Conservation (phyloP, 2,329 filamentous ascomycete species). For the Sarocladium brachiariae region DNA sequence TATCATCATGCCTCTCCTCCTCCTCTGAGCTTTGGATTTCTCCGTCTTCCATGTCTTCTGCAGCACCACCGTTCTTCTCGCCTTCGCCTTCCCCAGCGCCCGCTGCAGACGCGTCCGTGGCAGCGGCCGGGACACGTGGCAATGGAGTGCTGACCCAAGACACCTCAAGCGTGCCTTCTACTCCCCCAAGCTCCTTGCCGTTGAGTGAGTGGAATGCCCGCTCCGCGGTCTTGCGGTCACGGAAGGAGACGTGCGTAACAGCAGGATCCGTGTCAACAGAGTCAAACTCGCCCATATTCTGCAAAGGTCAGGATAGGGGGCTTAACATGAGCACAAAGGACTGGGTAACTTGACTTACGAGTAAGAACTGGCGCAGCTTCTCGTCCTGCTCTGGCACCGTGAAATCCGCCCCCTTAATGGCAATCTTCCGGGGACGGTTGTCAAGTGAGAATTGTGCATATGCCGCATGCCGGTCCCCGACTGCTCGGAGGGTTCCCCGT, state of each 20-base stretch:
- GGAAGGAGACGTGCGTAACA: slow-evolving; percentile 53
- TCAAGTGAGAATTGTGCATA: slow-evolving; percentile 64
- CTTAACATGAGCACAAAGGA: neutral
- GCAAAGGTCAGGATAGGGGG: neutral
- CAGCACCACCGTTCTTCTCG: slow-evolving; percentile 5
- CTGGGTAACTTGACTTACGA: slow-evolving; percentile 42
- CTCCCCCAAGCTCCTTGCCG: slow-evolving; percentile 51
- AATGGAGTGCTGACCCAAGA: slow-evolving; percentile 45
- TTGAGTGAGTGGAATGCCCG: slow-evolving; percentile 56
- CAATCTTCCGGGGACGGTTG: slow-evolving; percentile 64
- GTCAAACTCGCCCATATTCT: slow-evolving; percentile 40
- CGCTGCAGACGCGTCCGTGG: slow-evolving; percentile 7
- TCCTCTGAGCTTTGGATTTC: slow-evolving; percentile 1
- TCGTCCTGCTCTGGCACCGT: slow-evolving; percentile 59
- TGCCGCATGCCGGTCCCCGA: slow-evolving; percentile 43
- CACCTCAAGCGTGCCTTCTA: slow-evolving; percentile 57
- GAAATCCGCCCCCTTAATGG: slow-evolving; percentile 57
- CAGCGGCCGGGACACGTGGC: neutral
- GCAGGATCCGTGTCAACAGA: slow-evolving; percentile 43
- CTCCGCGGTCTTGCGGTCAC: slow-evolving; percentile 64
- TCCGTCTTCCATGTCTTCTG: slow-evolving; percentile 2
- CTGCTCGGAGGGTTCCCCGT: slow-evolving; percentile 34
- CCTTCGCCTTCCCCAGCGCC: slow-evolving; percentile 13
- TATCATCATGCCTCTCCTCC: slow-evolving; percentile 2
- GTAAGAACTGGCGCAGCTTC: slow-evolving; percentile 61